Conservation (phyloP, 2,329 filamentous ascomycete species). For the Plectosphaerella cucumerina region DNA sequence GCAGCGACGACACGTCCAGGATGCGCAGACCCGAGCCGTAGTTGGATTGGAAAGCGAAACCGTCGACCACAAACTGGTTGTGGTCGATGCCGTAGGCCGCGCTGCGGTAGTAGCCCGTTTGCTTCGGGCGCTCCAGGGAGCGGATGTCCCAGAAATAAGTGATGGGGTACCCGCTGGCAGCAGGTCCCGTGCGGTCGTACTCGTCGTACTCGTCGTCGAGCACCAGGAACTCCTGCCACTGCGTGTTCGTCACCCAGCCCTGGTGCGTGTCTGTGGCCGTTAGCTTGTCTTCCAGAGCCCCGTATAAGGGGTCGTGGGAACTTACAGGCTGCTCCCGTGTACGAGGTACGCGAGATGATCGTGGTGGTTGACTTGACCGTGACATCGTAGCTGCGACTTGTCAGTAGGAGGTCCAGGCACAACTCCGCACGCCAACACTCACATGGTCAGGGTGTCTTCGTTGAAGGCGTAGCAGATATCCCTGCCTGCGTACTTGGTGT, state of each 20-base stretch:
- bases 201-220: slow-evolving; percentile 39
- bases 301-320: background rate
- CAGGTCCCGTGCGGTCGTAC: slow-evolving; percentile 23
- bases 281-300: slow-evolving; percentile 20
- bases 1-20: slow-evolving; percentile 24
- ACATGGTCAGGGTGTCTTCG: slow-evolving; percentile 43
- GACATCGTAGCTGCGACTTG: slow-evolving; percentile 37
- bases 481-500: slow-evolving; percentile 35
- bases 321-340: slow-evolving; percentile 43
- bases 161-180: slow-evolving; percentile 34
- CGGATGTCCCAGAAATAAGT: slow-evolving; percentile 45
- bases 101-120: slow-evolving; percentile 34
- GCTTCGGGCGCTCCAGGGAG: slow-evolving; percentile 31
- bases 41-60: slow-evolving; percentile 38
- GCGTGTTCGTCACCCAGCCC: slow-evolving; percentile 43
- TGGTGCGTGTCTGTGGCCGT: slow-evolving; percentile 47
- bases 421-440: slow-evolving; percentile 32
- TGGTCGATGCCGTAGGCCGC: slow-evolving; percentile 33
- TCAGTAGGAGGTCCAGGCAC: slow-evolving; percentile 31
- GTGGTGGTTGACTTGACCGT: slow-evolving; percentile 40
- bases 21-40: slow-evolving; percentile 36
- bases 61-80: slow-evolving; percentile 37
- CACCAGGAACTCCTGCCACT: slow-evolving; percentile 36
- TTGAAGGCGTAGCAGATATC: slow-evolving; percentile 52
- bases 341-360: slow-evolving; percentile 47